Conservation (phyloP, 208 protist species). For the Trypanosoma melophagium region DNA sequence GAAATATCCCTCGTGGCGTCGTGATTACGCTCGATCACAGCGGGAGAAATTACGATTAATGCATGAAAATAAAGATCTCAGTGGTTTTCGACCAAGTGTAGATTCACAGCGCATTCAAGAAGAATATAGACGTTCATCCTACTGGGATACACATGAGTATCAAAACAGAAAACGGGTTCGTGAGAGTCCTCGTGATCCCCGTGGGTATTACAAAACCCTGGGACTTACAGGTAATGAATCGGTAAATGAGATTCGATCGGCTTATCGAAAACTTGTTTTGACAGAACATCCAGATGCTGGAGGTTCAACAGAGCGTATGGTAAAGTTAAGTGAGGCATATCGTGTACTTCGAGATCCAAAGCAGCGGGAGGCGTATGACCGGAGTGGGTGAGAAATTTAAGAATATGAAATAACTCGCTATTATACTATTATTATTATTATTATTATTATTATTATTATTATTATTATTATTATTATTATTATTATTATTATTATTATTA, state of each 20-base stretch:
- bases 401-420: background rate
- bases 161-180: constrained; percentile 25
- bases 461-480: background rate
- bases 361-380: constrained; percentile 95
- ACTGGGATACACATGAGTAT: constrained; percentile 81
- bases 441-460: background rate
- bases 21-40: constrained; percentile 49
- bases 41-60: constrained; percentile 41
- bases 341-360: constrained; percentile 95
- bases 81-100: constrained; percentile 53
- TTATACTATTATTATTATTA: no score
- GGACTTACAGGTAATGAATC: constrained; percentile 70
- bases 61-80: constrained; percentile 36
- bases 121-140: constrained; percentile 77
- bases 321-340: constrained; percentile 93
- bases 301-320: constrained; percentile 67
- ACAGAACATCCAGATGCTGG: constrained; percentile 85
- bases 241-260: constrained; percentile 88
- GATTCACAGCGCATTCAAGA: constrained; percentile 57
- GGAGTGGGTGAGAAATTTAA: constrained; percentile 1
- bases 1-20: constrained; percentile 47
- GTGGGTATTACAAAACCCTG: constrained; percentile 76
- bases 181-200: constrained; percentile 35
- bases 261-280: constrained; percentile 76
- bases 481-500: no score